Conservation (phyloP, 2,329 filamentous ascomycete species). For the Aspergillus candidus region DNA sequence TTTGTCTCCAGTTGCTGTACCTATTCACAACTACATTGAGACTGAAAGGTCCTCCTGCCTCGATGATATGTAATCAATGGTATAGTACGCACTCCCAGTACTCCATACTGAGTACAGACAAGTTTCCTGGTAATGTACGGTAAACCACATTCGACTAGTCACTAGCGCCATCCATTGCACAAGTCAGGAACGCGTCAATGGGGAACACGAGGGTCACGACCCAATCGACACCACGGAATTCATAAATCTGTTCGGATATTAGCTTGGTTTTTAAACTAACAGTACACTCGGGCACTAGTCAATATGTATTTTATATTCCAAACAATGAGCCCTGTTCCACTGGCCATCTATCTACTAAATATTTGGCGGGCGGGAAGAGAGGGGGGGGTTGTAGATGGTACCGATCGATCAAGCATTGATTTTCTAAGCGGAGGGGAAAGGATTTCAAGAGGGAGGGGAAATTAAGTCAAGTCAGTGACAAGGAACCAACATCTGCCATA, state of each 20-base stretch:
- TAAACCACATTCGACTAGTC: not conserved
- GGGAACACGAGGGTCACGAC: conserved; percentile 15
- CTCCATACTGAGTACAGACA: not conserved
- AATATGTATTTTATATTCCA: conserved; percentile 8
- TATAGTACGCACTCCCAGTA: not conserved
- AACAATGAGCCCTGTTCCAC: not conserved
- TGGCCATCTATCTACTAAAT: no score
- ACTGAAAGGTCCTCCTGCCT: no score
- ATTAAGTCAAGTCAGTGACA: no score
- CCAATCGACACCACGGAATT: conserved; percentile 14
- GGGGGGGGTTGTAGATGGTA: no score
- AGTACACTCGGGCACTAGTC: conserved; percentile 5
- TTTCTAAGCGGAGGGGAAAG: no score
- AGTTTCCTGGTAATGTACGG: conserved; percentile 5
- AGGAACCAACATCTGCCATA: no score
- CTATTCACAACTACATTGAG: no score
- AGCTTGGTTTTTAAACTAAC: conserved; percentile 7
- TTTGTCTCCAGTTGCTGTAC: no score
- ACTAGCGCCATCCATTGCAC: conserved; percentile 11
- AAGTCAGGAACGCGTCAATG: conserved; percentile 28
- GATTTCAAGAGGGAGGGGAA: no score
- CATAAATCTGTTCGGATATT: conserved; percentile 14
- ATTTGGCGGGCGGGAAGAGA: no score
- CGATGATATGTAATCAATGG: no score
- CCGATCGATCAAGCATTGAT: no score